Evolutionary conservation across 192 early-diverging fungal species (phyloP).

Genomic region (Haplosporangium gracile): DNA sequence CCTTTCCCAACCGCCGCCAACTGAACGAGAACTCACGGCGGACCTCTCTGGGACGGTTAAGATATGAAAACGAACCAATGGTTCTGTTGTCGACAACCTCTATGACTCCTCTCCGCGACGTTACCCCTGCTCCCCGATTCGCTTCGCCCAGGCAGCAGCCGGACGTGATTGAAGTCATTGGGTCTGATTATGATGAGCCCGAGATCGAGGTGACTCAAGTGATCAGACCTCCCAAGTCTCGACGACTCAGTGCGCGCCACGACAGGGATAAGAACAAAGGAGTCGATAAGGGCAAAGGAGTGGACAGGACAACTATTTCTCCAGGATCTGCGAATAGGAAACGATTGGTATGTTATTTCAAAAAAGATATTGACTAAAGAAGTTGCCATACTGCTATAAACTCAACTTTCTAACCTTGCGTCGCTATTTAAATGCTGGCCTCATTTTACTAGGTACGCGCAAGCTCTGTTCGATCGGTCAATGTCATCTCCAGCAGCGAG

Average conservation of each 20-base stretch:
- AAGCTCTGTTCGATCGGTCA: constrained; percentile 7
- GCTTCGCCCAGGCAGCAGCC: constrained; percentile 10
- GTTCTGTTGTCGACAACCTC: constrained; percentile 20
- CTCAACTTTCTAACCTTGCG: neutral
- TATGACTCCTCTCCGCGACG: constrained; percentile 7
- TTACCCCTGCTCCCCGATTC: constrained; percentile 15
- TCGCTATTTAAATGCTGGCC: neutral
- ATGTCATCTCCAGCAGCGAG: constrained; percentile 41
- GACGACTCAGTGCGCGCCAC: neutral
- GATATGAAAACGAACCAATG: constrained; percentile 30
- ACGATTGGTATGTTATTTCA: neutral
- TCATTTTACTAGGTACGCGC: neutral
- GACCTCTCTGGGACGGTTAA: neutral
- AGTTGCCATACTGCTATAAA: neutral
- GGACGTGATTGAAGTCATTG: constrained; percentile 13
- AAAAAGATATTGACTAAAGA: neutral
- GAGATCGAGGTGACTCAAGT: constrained; percentile 14
- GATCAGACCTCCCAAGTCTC: neutral
- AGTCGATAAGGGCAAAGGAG: neutral
- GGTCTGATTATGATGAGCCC: constrained; percentile 27
- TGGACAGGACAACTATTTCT: neutral
- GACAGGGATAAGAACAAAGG: neutral
- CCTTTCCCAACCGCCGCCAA: neutral
- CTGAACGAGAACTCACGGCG: neutral
- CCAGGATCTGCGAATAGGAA: neutral